Conservation (phyloP, 768 basidiomycete species). For the Collybia sp. region DNA sequence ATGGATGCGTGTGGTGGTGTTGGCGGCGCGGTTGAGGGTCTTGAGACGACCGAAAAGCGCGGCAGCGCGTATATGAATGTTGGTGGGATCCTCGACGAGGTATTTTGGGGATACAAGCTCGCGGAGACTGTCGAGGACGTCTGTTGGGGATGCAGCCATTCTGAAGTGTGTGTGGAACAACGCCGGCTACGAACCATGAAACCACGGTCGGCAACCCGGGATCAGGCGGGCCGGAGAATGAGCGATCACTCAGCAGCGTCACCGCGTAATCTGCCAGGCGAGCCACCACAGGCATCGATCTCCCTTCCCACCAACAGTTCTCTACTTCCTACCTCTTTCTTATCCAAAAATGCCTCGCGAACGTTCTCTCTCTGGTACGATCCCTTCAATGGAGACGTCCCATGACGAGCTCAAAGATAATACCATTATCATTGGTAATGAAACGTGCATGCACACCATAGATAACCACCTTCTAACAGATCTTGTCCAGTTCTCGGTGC, state of each 20-base stretch:
- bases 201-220: no score
- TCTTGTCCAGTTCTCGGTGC: conserved; percentile 77
- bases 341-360: conserved; percentile 35
- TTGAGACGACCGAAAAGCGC: conserved; percentile 80
- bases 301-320: conserved; percentile 6
- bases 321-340: conserved; percentile 9
- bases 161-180: conserved; percentile 19
- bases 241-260: background rate
- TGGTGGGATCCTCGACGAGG: conserved; percentile 39
- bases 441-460: conserved; percentile 21
- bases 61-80: conserved; percentile 61
- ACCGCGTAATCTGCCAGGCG: background rate
- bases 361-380: conserved; percentile 71
- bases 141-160: conserved; percentile 36
- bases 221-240: background rate
- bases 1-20: conserved; percentile 56
- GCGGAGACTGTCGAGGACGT: conserved; percentile 57
- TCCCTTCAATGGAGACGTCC: conserved; percentile 82
- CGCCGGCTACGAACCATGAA: background rate
- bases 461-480: conserved; percentile 7
- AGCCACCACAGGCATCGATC: background rate
- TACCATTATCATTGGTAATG: conserved; percentile 78
- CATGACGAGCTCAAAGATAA: conserved; percentile 78
- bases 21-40: conserved; percentile 70
- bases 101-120: conserved; percentile 50